Evolutionary conservation across 2,329 filamentous ascomycete species (phyloP).

Genomic region (Exophiala lecanii-corni): DNA sequence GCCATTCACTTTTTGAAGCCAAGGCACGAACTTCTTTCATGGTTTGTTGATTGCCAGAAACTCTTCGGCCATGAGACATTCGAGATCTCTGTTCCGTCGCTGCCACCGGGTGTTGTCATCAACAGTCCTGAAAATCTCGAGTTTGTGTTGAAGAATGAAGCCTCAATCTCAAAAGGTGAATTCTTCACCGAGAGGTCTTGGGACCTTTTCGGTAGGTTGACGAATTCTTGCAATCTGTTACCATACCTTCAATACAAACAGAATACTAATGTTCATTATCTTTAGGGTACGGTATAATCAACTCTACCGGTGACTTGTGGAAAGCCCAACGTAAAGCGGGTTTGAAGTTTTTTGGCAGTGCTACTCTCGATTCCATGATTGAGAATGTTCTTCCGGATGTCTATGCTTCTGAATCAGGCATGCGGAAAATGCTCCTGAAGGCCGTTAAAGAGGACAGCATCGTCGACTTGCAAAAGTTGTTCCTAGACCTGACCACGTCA

Average conservation of each 20-base stretch:
- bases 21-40: constrained; percentile 57
- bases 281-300: constrained; percentile 61
- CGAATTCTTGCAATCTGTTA: not conserved
- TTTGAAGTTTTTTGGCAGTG: constrained; percentile 51
- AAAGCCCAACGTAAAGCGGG: constrained; percentile 60
- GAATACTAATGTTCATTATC: not conserved
- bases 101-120: constrained; percentile 60
- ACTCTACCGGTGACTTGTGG: constrained; percentile 61
- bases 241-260: not conserved
- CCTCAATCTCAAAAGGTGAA: constrained; percentile 56
- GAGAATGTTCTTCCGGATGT: constrained; percentile 55
- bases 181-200: constrained; percentile 58
- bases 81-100: constrained; percentile 57
- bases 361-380: constrained; percentile 55
- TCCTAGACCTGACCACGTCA: constrained; percentile 61
- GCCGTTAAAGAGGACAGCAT: constrained; percentile 28
- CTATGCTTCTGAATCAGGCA: constrained; percentile 36
- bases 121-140: constrained; percentile 59
- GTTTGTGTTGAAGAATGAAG: constrained; percentile 58
- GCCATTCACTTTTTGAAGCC: constrained; percentile 58
- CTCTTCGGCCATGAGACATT: constrained; percentile 57
- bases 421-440: constrained; percentile 37
- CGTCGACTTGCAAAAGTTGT: constrained; percentile 56
- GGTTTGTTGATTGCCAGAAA: constrained; percentile 58
- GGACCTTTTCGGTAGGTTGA: constrained; percentile 54